These are phyloP conservation scores for Aspergillus haitiensis DNA, from an alignment of 495 filamentous ascomycete genomes.

Conservation along the genomic window DNA sequence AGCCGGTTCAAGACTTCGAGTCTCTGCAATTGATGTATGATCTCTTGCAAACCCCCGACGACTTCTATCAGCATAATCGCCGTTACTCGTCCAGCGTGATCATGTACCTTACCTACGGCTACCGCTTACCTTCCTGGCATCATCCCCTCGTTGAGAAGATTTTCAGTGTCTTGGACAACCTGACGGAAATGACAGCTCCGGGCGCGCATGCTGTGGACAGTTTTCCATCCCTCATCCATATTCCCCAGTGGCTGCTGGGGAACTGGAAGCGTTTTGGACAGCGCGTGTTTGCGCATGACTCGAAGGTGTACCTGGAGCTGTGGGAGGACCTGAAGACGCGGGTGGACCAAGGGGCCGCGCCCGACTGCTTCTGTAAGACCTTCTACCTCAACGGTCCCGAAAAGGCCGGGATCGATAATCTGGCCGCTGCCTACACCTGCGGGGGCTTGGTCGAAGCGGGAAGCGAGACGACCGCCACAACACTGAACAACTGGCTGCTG, in stretches of 20 bases:
- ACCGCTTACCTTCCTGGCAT: not conserved
- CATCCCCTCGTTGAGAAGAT: not conserved
- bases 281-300: not conserved
- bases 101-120: not conserved
- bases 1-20: not conserved
- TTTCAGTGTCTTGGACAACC: not conserved
- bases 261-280: not conserved
- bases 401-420: not conserved
- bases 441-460: not conserved
- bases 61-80: not conserved
- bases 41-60: not conserved
- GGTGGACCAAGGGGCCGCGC: not conserved
- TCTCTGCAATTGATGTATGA: not conserved
- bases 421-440: not conserved
- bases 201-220: not conserved
- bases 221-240: not conserved
- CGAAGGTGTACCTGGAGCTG: not conserved
- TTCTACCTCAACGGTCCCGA: not conserved
- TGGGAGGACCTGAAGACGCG: not conserved
- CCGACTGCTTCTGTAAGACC: not conserved
- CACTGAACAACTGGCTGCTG: not conserved
- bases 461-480: not conserved
- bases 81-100: not conserved
- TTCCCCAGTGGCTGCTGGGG: not conserved
- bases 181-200: not conserved